Base-by-base conservation (phyloP, 495 filamentous ascomycete genomes). In the Annulohypoxylon nitens region DNA sequence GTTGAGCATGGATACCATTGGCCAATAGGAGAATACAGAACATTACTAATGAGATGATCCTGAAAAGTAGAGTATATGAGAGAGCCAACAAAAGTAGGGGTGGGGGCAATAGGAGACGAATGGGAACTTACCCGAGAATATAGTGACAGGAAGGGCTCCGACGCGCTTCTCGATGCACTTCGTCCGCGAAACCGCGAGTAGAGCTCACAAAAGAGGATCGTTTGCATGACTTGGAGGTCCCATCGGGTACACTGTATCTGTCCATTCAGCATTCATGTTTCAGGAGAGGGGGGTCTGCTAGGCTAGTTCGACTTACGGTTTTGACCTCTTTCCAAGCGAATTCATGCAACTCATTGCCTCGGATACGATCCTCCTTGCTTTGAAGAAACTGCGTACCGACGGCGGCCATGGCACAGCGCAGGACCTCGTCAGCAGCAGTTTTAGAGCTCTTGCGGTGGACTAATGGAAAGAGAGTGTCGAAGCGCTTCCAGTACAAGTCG, bases 141-240 rank as follows among this genome's bases (percentile, higher is more conserved):
- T 64, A 88, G 77, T 59, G 78, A 81, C 76, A 84, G 80, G 78
- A 88, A 87, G 64, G 78, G 77, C 67, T 81, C 79, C 63, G 86
- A 87, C 60, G 83, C 64, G 60, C 70, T 72, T 61, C 82, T 79
- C 51, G 76, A 72, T 34, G 78, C 81, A 76, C 83, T 85, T 57
- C 81, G 80, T 69, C 86, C 86, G 51, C 86, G 81, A 75, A 88
- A 88, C 54, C 83, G 82, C 45, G 81, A 80, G 67, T 87, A 88
- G 68, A 85, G 80, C 71, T 88, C 87, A 75, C 83, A 87, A 18
- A 88, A 79, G 45, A 88, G 79, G 68, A 88, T 86, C 41, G 85
- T 79, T 78, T 88, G 86, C 86, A 87, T 87, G 68, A 81, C 79
- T 59, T 83, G 78, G 36, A 86, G 76, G 76, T 73, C 81, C 84